Evolutionary conservation across 768 basidiomycete species (phyloP).

Genomic region (Lactarius sp.): DNA sequence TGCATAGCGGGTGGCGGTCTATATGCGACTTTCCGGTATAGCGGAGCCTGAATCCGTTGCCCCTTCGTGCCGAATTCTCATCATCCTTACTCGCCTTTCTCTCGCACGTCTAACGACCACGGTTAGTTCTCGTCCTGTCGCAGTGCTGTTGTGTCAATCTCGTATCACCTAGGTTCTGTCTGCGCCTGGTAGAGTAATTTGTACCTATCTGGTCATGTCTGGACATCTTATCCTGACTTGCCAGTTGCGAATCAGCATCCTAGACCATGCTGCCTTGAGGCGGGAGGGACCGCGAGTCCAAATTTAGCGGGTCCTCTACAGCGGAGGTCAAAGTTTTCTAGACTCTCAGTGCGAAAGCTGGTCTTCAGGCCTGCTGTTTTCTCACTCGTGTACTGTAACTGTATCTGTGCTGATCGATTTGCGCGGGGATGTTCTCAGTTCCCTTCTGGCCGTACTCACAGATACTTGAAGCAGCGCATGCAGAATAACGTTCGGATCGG

Average conservation of each 20-base stretch:
- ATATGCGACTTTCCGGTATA: constrained; percentile 17
- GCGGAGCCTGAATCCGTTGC: constrained; percentile 21
- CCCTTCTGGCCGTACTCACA: constrained; percentile 95
- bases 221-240: background rate
- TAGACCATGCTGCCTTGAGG: constrained; percentile 9
- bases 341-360: constrained; percentile 23
- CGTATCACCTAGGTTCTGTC: background rate
- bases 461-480: constrained; percentile 87
- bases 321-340: constrained; percentile 21
- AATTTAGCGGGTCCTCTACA: constrained; percentile 8
- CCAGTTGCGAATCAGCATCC: background rate
- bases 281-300: constrained; percentile 23
- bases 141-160: background rate
- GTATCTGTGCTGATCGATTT: background rate
- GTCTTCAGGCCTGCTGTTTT: constrained; percentile 10
- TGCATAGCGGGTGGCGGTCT: constrained; percentile 22
- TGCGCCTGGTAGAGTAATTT: background rate
- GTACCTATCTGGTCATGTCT: background rate
- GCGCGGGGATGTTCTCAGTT: constrained; percentile 46
- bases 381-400: background rate
- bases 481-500: constrained; percentile 94
- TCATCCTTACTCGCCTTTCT: background rate
- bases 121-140: background rate
- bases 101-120: background rate
- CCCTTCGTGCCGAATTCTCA: constrained; percentile 11